Evolutionary conservation across 2,329 filamentous ascomycete genomes (phyloP).

Genomic region (Talaromyces sp.): DNA sequence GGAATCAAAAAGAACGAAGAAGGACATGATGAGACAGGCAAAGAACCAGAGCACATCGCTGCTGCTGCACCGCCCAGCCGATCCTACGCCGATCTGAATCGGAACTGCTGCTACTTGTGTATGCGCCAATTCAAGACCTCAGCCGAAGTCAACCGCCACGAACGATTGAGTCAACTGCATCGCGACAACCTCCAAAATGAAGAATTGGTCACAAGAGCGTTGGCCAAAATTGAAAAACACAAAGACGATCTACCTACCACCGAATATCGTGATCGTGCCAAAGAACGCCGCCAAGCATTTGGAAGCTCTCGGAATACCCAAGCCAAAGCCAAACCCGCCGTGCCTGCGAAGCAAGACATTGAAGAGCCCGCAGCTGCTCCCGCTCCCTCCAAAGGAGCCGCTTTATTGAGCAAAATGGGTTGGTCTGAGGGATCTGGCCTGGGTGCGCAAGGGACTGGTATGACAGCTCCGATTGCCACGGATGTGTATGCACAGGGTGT

Average conservation of each 20-base stretch:
- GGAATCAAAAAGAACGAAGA: slow-evolving; percentile 42
- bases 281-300: slow-evolving; percentile 45
- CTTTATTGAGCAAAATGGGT: slow-evolving; percentile 51
- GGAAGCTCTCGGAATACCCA: slow-evolving; percentile 30
- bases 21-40: slow-evolving; percentile 16
- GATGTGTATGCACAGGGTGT: slow-evolving; percentile 50
- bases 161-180: slow-evolving; percentile 57
- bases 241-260: slow-evolving; percentile 31
- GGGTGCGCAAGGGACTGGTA: slow-evolving; percentile 47
- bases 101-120: slow-evolving; percentile 60
- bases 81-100: slow-evolving; percentile 59
- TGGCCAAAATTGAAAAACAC: slow-evolving; percentile 43
- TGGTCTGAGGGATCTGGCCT: slow-evolving; percentile 48
- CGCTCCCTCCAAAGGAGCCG: slow-evolving; percentile 47
- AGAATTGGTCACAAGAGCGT: slow-evolving; percentile 41
- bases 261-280: slow-evolving; percentile 48
- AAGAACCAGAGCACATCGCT: slow-evolving; percentile 15
- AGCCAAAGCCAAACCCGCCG: slow-evolving; percentile 22
- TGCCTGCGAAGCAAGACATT: slow-evolving; percentile 27
- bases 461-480: slow-evolving; percentile 46
- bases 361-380: slow-evolving; percentile 27
- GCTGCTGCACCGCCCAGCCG: slow-evolving; percentile 42
- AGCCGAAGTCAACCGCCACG: slow-evolving; percentile 57
- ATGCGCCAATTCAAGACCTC: slow-evolving; percentile 55
- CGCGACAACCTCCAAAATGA: slow-evolving; percentile 53